Evolutionary conservation across 352 stramenopile genomes (phyloP).

Genomic region (Phytophthora palmivora): DNA sequence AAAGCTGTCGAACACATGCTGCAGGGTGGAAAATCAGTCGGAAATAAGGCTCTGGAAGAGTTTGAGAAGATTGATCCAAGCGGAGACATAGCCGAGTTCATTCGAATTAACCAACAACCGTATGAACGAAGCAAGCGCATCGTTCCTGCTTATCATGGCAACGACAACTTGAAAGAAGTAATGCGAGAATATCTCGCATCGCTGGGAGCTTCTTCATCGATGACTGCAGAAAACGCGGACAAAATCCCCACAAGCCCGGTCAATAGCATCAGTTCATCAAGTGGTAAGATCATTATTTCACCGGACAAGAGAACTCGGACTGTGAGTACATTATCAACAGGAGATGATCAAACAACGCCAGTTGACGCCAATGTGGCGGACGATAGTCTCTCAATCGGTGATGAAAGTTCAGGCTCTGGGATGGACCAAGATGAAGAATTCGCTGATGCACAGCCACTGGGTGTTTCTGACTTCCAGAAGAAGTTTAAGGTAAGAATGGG

Average conservation of each 20-base stretch:
- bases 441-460: constrained; percentile 53
- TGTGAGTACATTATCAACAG: constrained; percentile 1
- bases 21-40: constrained; percentile 39
- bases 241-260: constrained; percentile 13
- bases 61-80: constrained; percentile 66
- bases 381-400: constrained; percentile 10
- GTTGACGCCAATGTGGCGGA: constrained; percentile 12
- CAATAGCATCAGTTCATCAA: constrained; percentile 6
- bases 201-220: constrained; percentile 14
- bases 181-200: constrained; percentile 56
- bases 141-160: constrained; percentile 49
- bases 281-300: constrained; percentile 8
- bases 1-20: constrained; percentile 79
- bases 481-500: constrained; percentile 73
- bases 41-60: constrained; percentile 43
- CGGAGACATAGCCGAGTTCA: constrained; percentile 72
- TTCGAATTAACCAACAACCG: constrained; percentile 55
- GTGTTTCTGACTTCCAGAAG: constrained; percentile 79
- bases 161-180: constrained; percentile 62
- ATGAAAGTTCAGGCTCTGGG: constrained; percentile 17
- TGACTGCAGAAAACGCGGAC: constrained; percentile 26
- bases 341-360: constrained; percentile 1
- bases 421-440: constrained; percentile 50
- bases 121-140: constrained; percentile 56
- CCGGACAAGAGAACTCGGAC: constrained; percentile 24